A percentile compares a stretch with the other conserved stretches of the same genome.
phyloP scores from a whole-genome alignment of 257 asterid genomes.

The Cinchona pubescens region DNA sequence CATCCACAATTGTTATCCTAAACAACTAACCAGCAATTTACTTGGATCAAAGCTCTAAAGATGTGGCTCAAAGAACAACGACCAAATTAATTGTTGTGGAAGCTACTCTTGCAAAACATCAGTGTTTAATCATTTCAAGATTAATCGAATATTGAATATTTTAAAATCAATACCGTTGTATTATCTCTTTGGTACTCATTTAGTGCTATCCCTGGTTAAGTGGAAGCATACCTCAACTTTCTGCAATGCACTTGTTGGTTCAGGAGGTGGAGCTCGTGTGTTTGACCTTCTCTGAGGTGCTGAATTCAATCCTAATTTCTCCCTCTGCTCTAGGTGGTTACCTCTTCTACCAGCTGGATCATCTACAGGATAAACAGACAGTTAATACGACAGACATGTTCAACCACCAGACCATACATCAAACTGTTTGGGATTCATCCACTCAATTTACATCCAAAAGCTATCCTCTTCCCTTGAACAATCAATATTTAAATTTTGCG shows the following conservation, averaged over 20 bases:
- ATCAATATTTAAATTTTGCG: neutral
- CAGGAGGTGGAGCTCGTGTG: constrained; percentile 46
- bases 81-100: neutral
- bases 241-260: constrained; percentile 69
- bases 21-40: neutral
- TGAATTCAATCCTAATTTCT: constrained; percentile 70
- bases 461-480: constrained; percentile 10
- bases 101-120: neutral
- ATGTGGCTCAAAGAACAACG: neutral
- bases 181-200: neutral
- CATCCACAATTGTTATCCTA: neutral
- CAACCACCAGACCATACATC: constrained; percentile 15
- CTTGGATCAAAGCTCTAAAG: neutral
- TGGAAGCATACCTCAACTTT: constrained; percentile 70
- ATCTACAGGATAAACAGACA: constrained; percentile 41
- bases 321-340: constrained; percentile 87
- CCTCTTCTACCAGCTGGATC: constrained; percentile 66
- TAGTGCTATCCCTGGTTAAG: neutral
- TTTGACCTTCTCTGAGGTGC: constrained; percentile 49
- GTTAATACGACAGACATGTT: constrained; percentile 17
- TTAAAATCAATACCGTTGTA: neutral
- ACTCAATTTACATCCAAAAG: constrained; percentile 8
- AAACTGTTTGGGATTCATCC: neutral
- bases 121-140: neutral
- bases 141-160: neutral